These are phyloP conservation scores for Plasmodium fragile DNA, from an alignment of 169 alveolate genomes.

Conservation along the genomic window DNA sequence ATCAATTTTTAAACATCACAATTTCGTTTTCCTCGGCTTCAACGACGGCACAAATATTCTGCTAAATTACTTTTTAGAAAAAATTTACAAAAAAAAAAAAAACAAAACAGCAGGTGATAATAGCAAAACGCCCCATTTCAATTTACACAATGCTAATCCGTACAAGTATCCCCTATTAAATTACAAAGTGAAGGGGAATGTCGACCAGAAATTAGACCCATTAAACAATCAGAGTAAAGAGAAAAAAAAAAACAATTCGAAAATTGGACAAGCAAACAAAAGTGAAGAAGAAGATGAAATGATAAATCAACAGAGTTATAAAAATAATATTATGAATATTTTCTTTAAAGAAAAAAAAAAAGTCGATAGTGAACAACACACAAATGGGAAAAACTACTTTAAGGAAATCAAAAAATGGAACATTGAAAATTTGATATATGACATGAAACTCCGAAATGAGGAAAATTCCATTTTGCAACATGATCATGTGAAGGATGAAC, in stretches of 20 bases:
- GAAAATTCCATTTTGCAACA: not conserved
- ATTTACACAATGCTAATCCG: slow-evolving; percentile 25
- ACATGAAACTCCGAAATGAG: slow-evolving; percentile 7
- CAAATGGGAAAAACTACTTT: not conserved
- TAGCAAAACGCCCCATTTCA: slow-evolving; percentile 10
- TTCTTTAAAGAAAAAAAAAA: slow-evolving; percentile 55
- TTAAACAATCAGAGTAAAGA: not conserved
- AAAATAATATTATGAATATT: slow-evolving; percentile 40
- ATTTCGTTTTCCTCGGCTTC: slow-evolving; percentile 50
- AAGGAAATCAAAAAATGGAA: slow-evolving; percentile 25
- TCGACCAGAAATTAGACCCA: not conserved
- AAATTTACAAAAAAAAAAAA: slow-evolving; percentile 36
- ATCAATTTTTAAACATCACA: slow-evolving; percentile 42
- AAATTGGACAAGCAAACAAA: not conserved
- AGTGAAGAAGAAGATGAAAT: slow-evolving; percentile 39
- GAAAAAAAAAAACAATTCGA: not conserved
- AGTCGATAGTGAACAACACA: not conserved
- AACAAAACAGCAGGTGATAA: slow-evolving; percentile 7
- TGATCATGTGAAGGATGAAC: not conserved
- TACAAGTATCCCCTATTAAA: slow-evolving; percentile 24
- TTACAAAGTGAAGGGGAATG: not conserved
- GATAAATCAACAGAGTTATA: not conserved
- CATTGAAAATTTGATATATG: slow-evolving; percentile 20
- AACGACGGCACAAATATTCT: slow-evolving; percentile 68
- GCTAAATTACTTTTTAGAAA: slow-evolving; percentile 59